Base-by-base conservation (phyloP, 2,329 filamentous ascomycete genomes). In the Whalleya microplaca region DNA sequence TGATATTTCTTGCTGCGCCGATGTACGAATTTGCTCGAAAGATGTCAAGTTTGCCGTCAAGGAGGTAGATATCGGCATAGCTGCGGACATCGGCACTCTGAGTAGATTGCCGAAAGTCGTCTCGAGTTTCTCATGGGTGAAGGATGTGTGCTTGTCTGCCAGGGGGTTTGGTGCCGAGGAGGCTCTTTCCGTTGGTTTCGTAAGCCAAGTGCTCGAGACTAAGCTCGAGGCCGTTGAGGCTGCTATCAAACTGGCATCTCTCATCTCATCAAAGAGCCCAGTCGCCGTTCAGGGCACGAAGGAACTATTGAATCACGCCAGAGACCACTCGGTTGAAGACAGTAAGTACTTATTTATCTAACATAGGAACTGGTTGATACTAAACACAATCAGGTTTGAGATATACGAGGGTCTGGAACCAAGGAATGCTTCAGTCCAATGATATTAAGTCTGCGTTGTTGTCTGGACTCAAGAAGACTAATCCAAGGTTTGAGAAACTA, bases 331-430 rank as follows among this genome's bases (percentile, higher is more conserved):
- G 2, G 85, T 96, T 23, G 84, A 83, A 45, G 92, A 96, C 65
- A 91, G 88, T 88, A 72, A 70, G 84, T 80, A 20, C 44, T 54
- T 48, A 16, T 3, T 37, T 5, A 7, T 12, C 32, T 14, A 8
- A 9, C 18, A 40, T 48, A 21, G 29, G 27, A 40, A 10, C n/a
- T 20, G 48, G n/a, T 43, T 47, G 58, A 55, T 37, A 53, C 51
- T 63, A 70, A 51, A 69, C 58, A 45, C 27, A 10, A 45, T 40
- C 61, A 88, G 86, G 86, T 45, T 75, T 98, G 71, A 84, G 85
- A 55, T 97, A 96, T 73, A 96, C 93, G 3, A 82, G 85, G 10
- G 82, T 95, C 1, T 97, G 93, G 94, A 98, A 98, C 70, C 84
- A 86, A 65, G 89, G 86, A 2, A 90, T 90, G 69, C 71, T 96